Conservation (phyloP, 345 rosid species). For the Corchorus olitorius region DNA sequence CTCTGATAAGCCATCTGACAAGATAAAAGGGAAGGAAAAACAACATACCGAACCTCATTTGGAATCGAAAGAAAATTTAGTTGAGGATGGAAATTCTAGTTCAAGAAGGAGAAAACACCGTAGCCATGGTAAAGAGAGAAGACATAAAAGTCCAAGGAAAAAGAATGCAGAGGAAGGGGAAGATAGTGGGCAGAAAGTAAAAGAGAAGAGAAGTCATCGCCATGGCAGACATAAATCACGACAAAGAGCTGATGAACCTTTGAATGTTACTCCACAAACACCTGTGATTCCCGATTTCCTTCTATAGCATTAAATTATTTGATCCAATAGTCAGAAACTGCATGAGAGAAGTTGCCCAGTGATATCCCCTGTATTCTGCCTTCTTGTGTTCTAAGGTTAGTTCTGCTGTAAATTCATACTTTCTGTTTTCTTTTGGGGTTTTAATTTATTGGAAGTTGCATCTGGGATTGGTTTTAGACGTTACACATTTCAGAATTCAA, state of each 20-base stretch:
- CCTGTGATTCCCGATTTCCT: constrained; percentile 76
- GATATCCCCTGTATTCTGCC: constrained; percentile 14
- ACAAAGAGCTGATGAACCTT: constrained; percentile 44
- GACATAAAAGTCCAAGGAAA: constrained; percentile 39
- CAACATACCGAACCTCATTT: constrained; percentile 31
- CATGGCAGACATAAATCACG: constrained; percentile 55
- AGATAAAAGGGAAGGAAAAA: constrained; percentile 69
- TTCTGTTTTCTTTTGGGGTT: constrained; percentile 2
- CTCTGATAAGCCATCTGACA: constrained; percentile 37
- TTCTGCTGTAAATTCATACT: constrained; percentile 35
- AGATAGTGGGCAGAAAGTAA: constrained; percentile 40
- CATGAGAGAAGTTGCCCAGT: constrained; percentile 20
- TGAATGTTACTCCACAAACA: constrained; percentile 38
- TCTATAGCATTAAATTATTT: constrained; percentile 39
- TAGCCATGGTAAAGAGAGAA: constrained; percentile 54
- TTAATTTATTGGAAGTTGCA: constrained; percentile 11
- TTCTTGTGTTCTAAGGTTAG: constrained; percentile 21
- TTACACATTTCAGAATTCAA: constrained; percentile 16
- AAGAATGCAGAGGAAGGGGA: constrained; percentile 41
- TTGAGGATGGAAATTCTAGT: constrained; percentile 38
- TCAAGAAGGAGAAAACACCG: constrained; percentile 54
- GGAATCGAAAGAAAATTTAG: constrained; percentile 40
- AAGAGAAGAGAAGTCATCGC: constrained; percentile 49
- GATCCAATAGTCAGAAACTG: constrained; percentile 1
- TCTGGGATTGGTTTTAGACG: constrained; percentile 9